Evolutionary conservation across 225 moss, liverwort and hornwort species (phyloP).

Genomic region (Polytrichum formosum): DNA sequence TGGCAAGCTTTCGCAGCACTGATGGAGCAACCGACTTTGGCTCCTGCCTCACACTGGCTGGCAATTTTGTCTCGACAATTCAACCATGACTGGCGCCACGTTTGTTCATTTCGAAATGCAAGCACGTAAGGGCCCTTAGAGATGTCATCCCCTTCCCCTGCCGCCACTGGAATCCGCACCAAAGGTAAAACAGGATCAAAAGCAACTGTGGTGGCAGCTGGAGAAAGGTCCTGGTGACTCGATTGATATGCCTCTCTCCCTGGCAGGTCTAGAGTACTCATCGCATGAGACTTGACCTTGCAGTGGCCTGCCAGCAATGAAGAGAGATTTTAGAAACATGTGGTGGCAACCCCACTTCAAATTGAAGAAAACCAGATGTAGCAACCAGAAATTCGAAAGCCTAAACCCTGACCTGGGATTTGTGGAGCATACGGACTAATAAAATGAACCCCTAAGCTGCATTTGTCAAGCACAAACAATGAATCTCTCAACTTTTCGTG

Average conservation of each 20-base stretch:
- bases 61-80: constrained; percentile 57
- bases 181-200: constrained; percentile 77
- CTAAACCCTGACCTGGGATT: too few relatives aligned
- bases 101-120: constrained; percentile 66
- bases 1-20: constrained; percentile 69
- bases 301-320: neutral
- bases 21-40: constrained; percentile 83
- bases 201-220: constrained; percentile 73
- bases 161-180: constrained; percentile 71
- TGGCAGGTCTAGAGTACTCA: constrained; percentile 30
- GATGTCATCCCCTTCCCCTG: constrained; percentile 59
- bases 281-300: neutral
- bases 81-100: constrained; percentile 68
- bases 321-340: too few relatives aligned
- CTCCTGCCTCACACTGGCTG: constrained; percentile 73
- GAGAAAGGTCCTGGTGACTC: constrained; percentile 51
- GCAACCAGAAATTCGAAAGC: too few relatives aligned
- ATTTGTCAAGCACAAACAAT: too few relatives aligned
- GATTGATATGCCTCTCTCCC: constrained; percentile 24
- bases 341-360: too few relatives aligned
- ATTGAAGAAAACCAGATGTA: too few relatives aligned
- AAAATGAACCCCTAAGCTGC: too few relatives aligned
- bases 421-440: too few relatives aligned
- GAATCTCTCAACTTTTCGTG: too few relatives aligned
- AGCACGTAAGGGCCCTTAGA: constrained; percentile 72